Evolutionary conservation across 345 rosid species (phyloP).

Genomic region (Eucalyptus tenuipes): DNA sequence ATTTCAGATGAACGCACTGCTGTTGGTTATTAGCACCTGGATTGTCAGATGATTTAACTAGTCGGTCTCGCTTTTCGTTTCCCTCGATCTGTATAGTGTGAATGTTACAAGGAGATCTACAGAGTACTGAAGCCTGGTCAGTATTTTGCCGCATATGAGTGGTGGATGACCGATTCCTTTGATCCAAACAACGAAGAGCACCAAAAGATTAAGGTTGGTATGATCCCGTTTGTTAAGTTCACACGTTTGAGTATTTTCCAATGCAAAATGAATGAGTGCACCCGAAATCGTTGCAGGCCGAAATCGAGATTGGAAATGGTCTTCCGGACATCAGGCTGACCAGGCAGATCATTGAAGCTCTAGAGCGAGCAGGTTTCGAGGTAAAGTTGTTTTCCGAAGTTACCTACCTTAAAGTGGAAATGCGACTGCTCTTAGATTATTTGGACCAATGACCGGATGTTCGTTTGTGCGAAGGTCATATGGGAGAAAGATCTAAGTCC

Average conservation of each 20-base stretch:
- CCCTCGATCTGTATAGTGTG: constrained; percentile 1
- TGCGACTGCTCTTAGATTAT: background rate
- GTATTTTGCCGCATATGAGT: constrained; percentile 70
- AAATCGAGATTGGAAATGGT: background rate
- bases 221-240: background rate
- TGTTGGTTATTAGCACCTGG: background rate
- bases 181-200: constrained; percentile 65
- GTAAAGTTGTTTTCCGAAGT: background rate
- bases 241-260: background rate
- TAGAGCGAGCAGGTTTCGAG: background rate
- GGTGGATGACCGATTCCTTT: constrained; percentile 76
- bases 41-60: background rate
- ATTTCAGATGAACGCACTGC: background rate
- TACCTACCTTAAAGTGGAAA: background rate
- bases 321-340: background rate
- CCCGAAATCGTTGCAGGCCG: background rate
- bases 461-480: background rate
- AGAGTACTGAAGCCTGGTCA: constrained; percentile 92
- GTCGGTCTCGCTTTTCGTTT: background rate
- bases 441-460: background rate
- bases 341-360: background rate
- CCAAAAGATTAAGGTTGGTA: constrained; percentile 59
- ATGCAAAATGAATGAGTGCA: background rate
- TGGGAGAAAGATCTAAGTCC: background rate
- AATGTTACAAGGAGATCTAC: constrained; percentile 89